Evolutionary conservation across 768 basidiomycete species (phyloP).

Genomic region (Sarcodon aspratus): DNA sequence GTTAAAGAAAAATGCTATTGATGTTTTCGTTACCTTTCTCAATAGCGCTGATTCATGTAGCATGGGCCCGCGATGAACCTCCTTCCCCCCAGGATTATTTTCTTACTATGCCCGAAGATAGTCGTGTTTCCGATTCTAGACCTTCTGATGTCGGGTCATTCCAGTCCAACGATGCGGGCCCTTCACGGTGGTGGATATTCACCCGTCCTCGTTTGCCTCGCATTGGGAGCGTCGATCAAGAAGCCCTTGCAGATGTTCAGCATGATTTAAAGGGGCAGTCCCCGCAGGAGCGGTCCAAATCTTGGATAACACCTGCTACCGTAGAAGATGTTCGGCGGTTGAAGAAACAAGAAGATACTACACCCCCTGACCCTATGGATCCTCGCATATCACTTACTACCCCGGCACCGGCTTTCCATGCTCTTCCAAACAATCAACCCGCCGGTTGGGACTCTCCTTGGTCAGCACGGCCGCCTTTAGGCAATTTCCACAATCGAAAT

Average conservation of each 20-base stretch:
- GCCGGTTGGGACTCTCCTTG: constrained; percentile 57
- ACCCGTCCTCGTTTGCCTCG: constrained; percentile 37
- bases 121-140: constrained; percentile 24
- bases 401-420: constrained; percentile 42
- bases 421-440: constrained; percentile 24
- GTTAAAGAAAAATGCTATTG: constrained; percentile 13
- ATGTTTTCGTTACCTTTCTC: background rate
- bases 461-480: constrained; percentile 31
- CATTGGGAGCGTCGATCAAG: background rate
- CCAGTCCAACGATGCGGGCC: constrained; percentile 28
- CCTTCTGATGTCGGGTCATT: constrained; percentile 45
- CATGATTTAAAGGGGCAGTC: background rate
- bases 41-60: constrained; percentile 23
- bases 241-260: background rate
- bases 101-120: constrained; percentile 14
- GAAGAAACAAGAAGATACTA: background rate
- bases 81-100: constrained; percentile 50
- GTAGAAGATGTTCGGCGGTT: background rate
- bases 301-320: background rate
- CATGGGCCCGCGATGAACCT: constrained; percentile 80
- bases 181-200: constrained; percentile 64
- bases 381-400: constrained; percentile 21
- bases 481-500: background rate
- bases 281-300: background rate
- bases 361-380: constrained; percentile 17